Percentiles rank a stretch among this genome's conserved stretches.
Conservation (phyloP, 345 rosid genomes). For the Hibiscus mutabilis region DNA sequence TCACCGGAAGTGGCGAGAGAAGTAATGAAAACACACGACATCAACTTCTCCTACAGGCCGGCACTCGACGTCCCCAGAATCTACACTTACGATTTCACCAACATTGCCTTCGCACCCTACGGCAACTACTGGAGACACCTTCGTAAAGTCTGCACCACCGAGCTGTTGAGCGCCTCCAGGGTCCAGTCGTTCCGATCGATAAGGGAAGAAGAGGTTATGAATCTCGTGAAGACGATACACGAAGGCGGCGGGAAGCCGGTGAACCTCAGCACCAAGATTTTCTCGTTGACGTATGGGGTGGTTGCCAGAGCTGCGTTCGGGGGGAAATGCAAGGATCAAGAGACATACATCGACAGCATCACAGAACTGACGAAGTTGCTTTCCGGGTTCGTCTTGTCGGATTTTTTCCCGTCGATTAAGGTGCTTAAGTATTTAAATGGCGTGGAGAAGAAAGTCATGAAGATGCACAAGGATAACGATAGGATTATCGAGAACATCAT, state of each 20-base stretch:
- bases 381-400: not conserved
- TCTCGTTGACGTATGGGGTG: not conserved
- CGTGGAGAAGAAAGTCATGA: not conserved
- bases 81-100: not conserved
- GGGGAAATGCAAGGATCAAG: slow-evolving; percentile 4
- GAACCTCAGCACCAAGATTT: not conserved
- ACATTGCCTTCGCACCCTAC: slow-evolving; percentile 6
- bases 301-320: slow-evolving; percentile 3
- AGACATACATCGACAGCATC: not conserved
- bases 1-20: not conserved
- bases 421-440: not conserved
- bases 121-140: not conserved
- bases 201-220: not conserved
- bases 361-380: not conserved
- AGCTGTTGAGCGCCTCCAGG: not conserved
- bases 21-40: not conserved
- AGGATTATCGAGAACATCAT: not conserved
- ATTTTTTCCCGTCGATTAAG: not conserved
- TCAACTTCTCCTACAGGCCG: not conserved
- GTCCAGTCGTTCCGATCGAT: not conserved
- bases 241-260: not conserved
- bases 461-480: not conserved
- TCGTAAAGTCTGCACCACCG: not conserved
- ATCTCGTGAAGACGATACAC: not conserved
- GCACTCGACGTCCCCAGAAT: not conserved